Evolutionary conservation across 306 rosid species (phyloP).

Genomic region (Casuarina equisetifolia): DNA sequence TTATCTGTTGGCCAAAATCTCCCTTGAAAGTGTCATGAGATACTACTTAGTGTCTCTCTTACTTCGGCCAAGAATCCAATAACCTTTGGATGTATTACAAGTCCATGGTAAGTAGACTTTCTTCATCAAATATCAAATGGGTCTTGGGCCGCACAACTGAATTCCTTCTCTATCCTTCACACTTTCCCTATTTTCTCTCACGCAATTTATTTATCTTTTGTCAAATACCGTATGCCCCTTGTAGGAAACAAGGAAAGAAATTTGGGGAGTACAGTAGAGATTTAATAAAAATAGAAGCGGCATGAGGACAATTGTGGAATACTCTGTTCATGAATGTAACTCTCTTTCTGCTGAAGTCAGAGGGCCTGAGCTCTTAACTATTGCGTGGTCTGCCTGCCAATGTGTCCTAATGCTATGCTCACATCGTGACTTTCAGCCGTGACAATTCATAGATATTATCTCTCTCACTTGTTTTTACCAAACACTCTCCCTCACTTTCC

Average conservation of each 20-base stretch:
- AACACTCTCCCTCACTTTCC: slow-evolving; percentile 3
- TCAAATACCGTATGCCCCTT: neutral
- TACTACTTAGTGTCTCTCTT: no score
- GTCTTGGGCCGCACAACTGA: neutral
- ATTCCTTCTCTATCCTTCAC: neutral
- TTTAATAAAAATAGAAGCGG: neutral
- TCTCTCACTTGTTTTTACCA: slow-evolving; percentile 31
- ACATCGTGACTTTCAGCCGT: slow-evolving; percentile 11
- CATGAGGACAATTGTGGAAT: neutral
- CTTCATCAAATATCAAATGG: no score
- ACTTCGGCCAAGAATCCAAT: no score
- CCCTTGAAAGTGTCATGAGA: no score
- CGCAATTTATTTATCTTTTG: neutral
- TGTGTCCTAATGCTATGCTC: slow-evolving; percentile 12
- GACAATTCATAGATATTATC: slow-evolving; percentile 25
- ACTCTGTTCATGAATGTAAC: neutral
- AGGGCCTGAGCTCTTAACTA: neutral
- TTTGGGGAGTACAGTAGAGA: neutral
- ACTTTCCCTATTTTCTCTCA: neutral
- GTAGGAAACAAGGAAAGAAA: neutral
- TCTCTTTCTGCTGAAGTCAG: neutral
- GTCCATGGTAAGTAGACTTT: no score
- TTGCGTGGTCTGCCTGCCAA: slow-evolving; percentile 35
- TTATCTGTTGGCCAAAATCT: no score
- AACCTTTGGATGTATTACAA: no score